These are phyloP conservation scores for Amaranthus hypochondriacus DNA, from an alignment of 148 eudicot genomes.

Conservation along the genomic window DNA sequence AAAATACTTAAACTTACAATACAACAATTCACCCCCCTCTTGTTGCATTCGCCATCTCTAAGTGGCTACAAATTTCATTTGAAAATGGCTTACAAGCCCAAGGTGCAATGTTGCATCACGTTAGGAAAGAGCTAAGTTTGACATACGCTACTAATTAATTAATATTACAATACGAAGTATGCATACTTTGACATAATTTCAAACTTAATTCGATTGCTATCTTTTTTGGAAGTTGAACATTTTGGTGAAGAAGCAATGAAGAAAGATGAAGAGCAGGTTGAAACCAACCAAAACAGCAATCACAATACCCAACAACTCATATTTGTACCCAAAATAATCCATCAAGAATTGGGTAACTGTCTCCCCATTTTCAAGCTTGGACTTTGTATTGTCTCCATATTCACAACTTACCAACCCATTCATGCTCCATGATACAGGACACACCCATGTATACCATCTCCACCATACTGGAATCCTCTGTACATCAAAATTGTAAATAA, in stretches of 20 bases:
- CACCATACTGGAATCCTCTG: slow-evolving; percentile 41
- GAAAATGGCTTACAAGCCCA: too few relatives aligned
- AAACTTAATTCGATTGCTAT: neutral
- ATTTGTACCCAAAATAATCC: slow-evolving; percentile 27
- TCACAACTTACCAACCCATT: slow-evolving; percentile 32
- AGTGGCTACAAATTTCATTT: too few relatives aligned
- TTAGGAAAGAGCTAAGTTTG: too few relatives aligned
- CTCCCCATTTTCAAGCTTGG: slow-evolving; percentile 18
- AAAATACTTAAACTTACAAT: too few relatives aligned
- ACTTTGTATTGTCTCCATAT: slow-evolving; percentile 21
- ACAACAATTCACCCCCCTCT: too few relatives aligned
- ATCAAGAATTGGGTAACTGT: slow-evolving; percentile 21
- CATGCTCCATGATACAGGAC: slow-evolving; percentile 34
- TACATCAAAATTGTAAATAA: neutral
- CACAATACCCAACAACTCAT: slow-evolving; percentile 30
- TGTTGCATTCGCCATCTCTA: too few relatives aligned
- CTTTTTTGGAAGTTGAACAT: slow-evolving; percentile 33
- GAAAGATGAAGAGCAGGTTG: slow-evolving; percentile 20
- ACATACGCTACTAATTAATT: neutral
- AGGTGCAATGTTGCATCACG: too few relatives aligned
- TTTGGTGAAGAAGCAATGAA: slow-evolving; percentile 16
- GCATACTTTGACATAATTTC: too few relatives aligned
- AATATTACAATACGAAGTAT: neutral
- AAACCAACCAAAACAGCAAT: slow-evolving; percentile 20
- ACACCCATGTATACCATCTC: slow-evolving; percentile 36